phyloP scores from a whole-genome alignment of 495 filamentous ascomycete species.

The Hypoxylon lienhwacheense region DNA sequence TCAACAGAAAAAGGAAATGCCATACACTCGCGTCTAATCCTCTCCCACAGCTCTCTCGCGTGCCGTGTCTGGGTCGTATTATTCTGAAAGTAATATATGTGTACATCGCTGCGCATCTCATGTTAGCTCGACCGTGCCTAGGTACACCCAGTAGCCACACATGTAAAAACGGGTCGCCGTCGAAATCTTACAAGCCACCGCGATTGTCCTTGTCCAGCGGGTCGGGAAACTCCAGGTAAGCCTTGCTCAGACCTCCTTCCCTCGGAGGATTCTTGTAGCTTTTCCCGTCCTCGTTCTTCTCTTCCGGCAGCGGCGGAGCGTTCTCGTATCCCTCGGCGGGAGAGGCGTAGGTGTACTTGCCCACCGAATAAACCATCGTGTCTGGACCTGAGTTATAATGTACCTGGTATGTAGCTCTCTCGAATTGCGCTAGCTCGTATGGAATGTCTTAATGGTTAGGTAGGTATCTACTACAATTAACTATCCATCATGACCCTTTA shows the following conservation, averaged over 20 bases:
- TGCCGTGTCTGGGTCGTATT: slow-evolving; percentile 64
- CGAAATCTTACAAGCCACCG: slow-evolving; percentile 58
- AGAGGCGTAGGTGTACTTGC: slow-evolving; percentile 59
- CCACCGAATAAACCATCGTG: slow-evolving; percentile 20
- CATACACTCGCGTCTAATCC: slow-evolving; percentile 79
- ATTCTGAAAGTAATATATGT: slow-evolving; percentile 77
- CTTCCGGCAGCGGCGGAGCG: slow-evolving; percentile 61
- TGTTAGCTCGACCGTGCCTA: too few relatives aligned
- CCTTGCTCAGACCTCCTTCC: slow-evolving; percentile 58
- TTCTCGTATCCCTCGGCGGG: slow-evolving; percentile 69
- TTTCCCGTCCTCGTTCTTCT: slow-evolving; percentile 67
- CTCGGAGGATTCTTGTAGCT: slow-evolving; percentile 62
- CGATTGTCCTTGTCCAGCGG: slow-evolving; percentile 63
- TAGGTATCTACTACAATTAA: too few relatives aligned
- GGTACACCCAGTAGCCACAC: too few relatives aligned
- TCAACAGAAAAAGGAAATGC: neutral
- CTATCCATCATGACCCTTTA: too few relatives aligned
- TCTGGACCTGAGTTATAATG: slow-evolving; percentile 27
- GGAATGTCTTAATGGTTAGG: too few relatives aligned
- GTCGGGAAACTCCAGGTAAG: slow-evolving; percentile 65
- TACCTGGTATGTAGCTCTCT: too few relatives aligned
- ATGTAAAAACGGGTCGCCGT: neutral
- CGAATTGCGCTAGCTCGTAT: too few relatives aligned
- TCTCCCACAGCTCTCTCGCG: slow-evolving; percentile 71
- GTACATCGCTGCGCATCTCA: slow-evolving; percentile 60